phyloP scores from a whole-genome alignment of 495 filamentous ascomycete genomes.

The Aspergillus campestris region DNA sequence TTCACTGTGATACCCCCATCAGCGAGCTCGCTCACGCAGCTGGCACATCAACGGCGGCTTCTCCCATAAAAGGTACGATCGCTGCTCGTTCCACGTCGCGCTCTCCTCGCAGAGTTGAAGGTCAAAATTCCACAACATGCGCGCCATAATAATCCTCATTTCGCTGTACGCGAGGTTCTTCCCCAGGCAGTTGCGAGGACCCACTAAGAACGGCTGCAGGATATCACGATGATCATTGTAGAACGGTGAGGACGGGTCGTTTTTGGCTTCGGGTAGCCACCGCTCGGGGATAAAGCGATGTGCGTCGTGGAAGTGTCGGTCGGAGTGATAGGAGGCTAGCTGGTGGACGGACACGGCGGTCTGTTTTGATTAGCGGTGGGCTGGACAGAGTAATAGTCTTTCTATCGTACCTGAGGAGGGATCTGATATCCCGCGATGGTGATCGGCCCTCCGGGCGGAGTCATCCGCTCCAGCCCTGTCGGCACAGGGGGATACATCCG shows the following conservation, averaged over 20 bases:
- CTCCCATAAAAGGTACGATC: slow-evolving; percentile 10
- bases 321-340: not conserved
- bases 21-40: not conserved
- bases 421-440: not conserved
- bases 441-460: not conserved
- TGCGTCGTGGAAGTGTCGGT: not conserved
- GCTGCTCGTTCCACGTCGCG: slow-evolving; percentile 5
- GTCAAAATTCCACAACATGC: slow-evolving; percentile 13
- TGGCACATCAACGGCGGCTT: slow-evolving; percentile 9
- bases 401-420: not conserved
- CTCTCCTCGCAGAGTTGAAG: slow-evolving; percentile 4
- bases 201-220: slow-evolving; percentile 7
- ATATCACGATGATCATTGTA: slow-evolving; percentile 2
- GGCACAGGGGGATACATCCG: slow-evolving; percentile 26
- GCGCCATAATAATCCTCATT: slow-evolving; percentile 5
- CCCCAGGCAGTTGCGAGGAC: slow-evolving; percentile 6
- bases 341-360: slow-evolving; percentile 1
- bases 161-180: slow-evolving; percentile 16
- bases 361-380: not conserved
- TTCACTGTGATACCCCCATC: too few relatives aligned
- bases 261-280: not conserved
- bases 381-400: not conserved
- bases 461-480: slow-evolving; percentile 14
- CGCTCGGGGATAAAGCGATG: slow-evolving; percentile 1
- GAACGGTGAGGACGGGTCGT: not conserved